Evolutionary conservation across 169 alveolate species (phyloP), one percentile per base, ranked within the genome.

Genomic region (Eimeria sp.): DNA sequence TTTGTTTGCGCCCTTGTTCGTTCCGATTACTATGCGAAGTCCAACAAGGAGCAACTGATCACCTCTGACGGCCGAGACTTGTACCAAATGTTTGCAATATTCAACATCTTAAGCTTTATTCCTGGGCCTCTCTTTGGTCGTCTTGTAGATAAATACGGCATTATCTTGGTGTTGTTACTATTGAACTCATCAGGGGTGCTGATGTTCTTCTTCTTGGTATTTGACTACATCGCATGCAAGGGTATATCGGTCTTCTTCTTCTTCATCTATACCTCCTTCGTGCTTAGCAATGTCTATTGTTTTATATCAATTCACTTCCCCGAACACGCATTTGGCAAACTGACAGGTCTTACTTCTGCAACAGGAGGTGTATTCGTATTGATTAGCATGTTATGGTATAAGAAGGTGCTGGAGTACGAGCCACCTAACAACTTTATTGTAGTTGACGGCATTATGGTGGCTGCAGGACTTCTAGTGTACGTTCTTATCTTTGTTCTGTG

Each of bases 51-150:
- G 40, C 97, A 90, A 63, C 51, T 95, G 49, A 40, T 91, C 18
- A 67, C 87, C 5, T 57, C 92, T 27, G 13, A 11, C 2, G 78
- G 73, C 16, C 5, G 18, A 49, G 90, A 90, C 49, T 75, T 95
- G 5, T 89, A 90, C 34, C 94, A 89, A 54, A 34, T 90, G 78
- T 95, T 95, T 65, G 84, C 95, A 25, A 58, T 95, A 5, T 30
- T 88, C 57, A 95, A 95, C 43, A 91, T 95, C 27, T 13, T 91
- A 16, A 88, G 95, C 30, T 95, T 95, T 58, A 43, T 89, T 16
- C 97, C 97, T 10, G 97, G 96, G 58, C 97, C 97, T 25, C 13
- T 95, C 20, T 89, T 95, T n/a, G 97, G 97, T 5, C 51, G 72
- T 30, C 18, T 95, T 9, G 76, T 89, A 40, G 97, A 95, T 40